A percentile compares a stretch with the other conserved stretches of the same genome.
phyloP scores from a whole-genome alignment of 2,329 filamentous ascomycete genomes.

The Fusarium clavum region DNA sequence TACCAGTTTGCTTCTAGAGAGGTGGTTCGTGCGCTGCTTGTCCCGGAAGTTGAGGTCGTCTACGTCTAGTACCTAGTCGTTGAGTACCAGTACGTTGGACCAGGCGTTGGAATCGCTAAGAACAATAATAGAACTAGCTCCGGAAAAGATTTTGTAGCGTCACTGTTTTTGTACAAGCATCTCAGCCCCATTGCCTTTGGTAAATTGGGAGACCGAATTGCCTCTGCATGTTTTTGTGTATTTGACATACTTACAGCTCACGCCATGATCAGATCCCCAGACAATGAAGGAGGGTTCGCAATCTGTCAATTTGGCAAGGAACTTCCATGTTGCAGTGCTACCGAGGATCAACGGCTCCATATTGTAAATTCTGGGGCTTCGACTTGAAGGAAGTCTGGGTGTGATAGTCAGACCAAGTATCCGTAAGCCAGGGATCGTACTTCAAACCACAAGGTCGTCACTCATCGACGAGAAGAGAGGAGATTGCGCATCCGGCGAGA shows the following conservation, averaged over 20 bases:
- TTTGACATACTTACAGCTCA: not conserved
- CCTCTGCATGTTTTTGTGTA: not conserved
- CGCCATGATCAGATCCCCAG: not conserved
- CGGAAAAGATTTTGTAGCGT: conserved; percentile 14
- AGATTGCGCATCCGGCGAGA: conserved; percentile 39
- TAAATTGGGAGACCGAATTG: not conserved
- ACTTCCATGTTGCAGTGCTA: conserved; percentile 21
- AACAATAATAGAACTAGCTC: conserved; percentile 11
- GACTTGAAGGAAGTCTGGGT: not conserved
- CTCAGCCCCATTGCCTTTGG: not conserved
- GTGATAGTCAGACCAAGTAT: not conserved
- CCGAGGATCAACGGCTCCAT: conserved; percentile 30
- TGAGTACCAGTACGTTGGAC: conserved; percentile 31
- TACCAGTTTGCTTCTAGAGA: conserved; percentile 14
- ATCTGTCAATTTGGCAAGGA: conserved; percentile 7
- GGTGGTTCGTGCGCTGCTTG: conserved; percentile 34
- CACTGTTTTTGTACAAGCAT: conserved; percentile 1
- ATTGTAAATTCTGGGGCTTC: conserved; percentile 12
- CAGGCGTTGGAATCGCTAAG: conserved; percentile 22
- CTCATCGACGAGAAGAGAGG: conserved; percentile 26
- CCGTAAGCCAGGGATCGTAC: conserved; percentile 5
- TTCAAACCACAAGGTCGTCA: conserved; percentile 31
- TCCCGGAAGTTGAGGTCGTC: conserved; percentile 13
- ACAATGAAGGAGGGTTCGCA: not conserved
- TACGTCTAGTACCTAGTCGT: not conserved